Evolutionary conservation across 257 asterid species (phyloP), one percentile per base, ranked within the genome.

Genomic region (Anisodus acutangulus): DNA sequence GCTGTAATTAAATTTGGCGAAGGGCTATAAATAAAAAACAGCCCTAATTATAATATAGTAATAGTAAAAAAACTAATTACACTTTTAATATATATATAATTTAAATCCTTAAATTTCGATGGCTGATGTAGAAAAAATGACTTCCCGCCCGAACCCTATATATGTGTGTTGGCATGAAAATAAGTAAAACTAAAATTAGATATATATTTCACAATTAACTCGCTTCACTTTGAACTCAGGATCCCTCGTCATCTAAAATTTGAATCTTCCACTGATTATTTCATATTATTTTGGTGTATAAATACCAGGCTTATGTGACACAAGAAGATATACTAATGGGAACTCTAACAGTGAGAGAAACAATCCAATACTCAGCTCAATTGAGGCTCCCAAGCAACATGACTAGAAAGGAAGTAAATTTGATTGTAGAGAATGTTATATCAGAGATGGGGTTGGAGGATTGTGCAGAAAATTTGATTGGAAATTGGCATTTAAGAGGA

Each of bases 401-500:
- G 58, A 81, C 88, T 5, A 88, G 76, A 53, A 60, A 87, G 1
- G 95, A 91, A 53, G 72, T 89, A 37, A 62, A 87, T 0, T 91
- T 87, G 9, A 84, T 87, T 0, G 67, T 93, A 3, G 94, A 92
- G 8, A 89, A 85, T 84, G 90, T 94, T 1, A 91, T 94, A 7
- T 45, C 84, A 2, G 98, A 95, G 10, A 85, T 94, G 91, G 99
- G 99, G 4, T 92, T 95, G 3, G 87, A 89, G 22, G 99, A 95
- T 26, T 95, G 99, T 72, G 94, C 94, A 0, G 92, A 95, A 72
- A 85, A 82, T 35, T 78, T 92, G 17, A 92, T 95, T 57, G 99
- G 99, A 4, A 94, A 93, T 91, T 94, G 99, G 99, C 98, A 93
- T 62, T 83, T 91, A 49, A 89, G 99, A 74, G 98, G 99, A 78